Percentiles rank a stretch among this genome's conserved stretches.
Conservation (phyloP, 2,329 filamentous ascomycete genomes). For the Fusarium sp. region DNA sequence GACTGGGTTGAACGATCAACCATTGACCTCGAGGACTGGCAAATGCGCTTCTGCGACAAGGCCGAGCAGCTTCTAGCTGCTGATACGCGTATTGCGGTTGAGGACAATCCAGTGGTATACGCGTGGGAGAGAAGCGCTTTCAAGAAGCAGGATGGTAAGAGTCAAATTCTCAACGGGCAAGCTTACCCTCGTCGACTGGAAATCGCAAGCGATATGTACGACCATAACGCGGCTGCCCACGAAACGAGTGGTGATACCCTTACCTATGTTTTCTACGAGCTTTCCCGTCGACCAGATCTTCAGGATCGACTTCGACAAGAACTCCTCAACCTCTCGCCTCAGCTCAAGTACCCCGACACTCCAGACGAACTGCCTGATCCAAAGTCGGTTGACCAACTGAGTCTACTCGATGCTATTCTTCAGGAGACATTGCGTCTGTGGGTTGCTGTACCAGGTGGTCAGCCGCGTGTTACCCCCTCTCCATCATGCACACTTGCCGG, state of each 20-base stretch:
- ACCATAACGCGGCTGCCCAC: constrained; percentile 10
- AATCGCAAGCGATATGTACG: constrained; percentile 14
- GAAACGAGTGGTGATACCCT: constrained; percentile 8
- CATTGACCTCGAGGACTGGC: constrained; percentile 9
- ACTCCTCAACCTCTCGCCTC: background rate
- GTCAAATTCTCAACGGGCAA: background rate
- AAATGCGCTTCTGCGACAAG: constrained; percentile 5
- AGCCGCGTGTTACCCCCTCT: constrained; percentile 8
- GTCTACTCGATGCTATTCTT: constrained; percentile 3
- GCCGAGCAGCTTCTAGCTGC: background rate
- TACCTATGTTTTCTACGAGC: constrained; percentile 9
- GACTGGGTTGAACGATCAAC: background rate
- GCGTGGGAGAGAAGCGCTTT: background rate
- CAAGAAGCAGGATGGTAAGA: constrained; percentile 1
- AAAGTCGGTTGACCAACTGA: constrained; percentile 6
- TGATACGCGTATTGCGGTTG: background rate
- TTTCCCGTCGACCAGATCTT: constrained; percentile 1
- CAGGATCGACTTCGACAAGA: constrained; percentile 9
- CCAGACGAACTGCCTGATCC: constrained; percentile 1
- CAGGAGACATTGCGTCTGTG: constrained; percentile 10
- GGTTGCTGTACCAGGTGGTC: constrained; percentile 5
- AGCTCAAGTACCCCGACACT: background rate
- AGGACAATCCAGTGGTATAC: background rate
- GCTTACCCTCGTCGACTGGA: constrained; percentile 5
- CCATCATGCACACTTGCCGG: background rate